Evolutionary conservation across 176 grass and related monocot genomes (phyloP), one percentile per base, ranked within the genome.

Genomic region (Avena sativa): DNA sequence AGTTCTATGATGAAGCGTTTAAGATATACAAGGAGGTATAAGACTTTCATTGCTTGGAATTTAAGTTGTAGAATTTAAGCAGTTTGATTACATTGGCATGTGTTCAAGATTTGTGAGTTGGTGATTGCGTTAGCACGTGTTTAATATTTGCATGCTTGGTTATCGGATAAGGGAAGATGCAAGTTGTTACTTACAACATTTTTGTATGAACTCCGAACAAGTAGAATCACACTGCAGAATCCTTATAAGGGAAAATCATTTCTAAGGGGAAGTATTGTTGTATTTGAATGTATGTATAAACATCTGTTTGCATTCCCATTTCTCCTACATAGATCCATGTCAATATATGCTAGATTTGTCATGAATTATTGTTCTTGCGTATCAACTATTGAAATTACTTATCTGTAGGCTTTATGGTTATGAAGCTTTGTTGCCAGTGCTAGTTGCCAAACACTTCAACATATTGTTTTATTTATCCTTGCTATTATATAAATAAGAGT

Each of bases 11-110:
- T 50, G 89, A 96, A 79, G 93, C 93, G 82, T 83, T 98, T 55
- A 94, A 90, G 70, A 89, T 98, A 78, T 98, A 98, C 84, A 96
- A 94, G 85, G 96, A 94, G 89, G 93, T 94, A 91, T 15, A 23
- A 2, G 49, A 70, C 76, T 79, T 83, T 86, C 82, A 61, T 84
- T 73, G 55, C 55, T 61, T 86, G 50, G 34, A 94, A 82, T 71
- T 65, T 20, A 74, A 83, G 16, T n/a, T 8, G 26, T 64, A 38
- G 16, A 61, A n/a, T 71, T 77, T 61, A 28, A 78, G 25, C 14
- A 82, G 8, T 51, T 60, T 30, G 55, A 57, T 59, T 58, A 2
- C 48, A 66, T 57, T 87, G 75, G 19, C 60, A 21, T 74, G 66
- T 21, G 47, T 67, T 65, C 79, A 26, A 74, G 67, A 26, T 66